Evolutionary conservation across 2,329 filamentous ascomycete species (phyloP).

Genomic region (Mollisiaceae sp.): DNA sequence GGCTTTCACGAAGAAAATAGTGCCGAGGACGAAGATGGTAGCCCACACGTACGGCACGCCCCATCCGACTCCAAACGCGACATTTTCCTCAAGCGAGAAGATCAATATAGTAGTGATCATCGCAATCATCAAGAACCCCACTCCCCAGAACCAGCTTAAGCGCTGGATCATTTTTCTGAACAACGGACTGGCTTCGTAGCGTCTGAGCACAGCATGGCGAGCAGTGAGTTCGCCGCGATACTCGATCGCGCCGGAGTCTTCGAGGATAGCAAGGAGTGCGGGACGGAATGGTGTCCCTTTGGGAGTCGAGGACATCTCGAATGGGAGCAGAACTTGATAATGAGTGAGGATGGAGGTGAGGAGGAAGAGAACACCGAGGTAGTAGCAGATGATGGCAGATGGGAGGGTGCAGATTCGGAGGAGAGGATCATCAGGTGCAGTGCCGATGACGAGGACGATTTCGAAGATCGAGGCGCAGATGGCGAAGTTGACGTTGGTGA

Average conservation of each 20-base stretch:
- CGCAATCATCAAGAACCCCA: constrained; percentile 17
- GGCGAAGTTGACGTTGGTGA: constrained; percentile 22
- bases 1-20: constrained; percentile 1
- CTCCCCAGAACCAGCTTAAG: constrained; percentile 36
- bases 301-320: constrained; percentile 23
- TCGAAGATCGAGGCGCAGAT: constrained; percentile 23
- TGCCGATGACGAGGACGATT: constrained; percentile 21
- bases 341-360: constrained; percentile 15
- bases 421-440: constrained; percentile 16
- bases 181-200: constrained; percentile 19
- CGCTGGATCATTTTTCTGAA: constrained; percentile 20
- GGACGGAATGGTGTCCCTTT: constrained; percentile 20
- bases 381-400: constrained; percentile 20
- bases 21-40: neutral
- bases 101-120: constrained; percentile 21
- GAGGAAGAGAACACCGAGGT: constrained; percentile 19
- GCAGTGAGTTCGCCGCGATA: constrained; percentile 12
- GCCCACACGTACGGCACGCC: constrained; percentile 23
- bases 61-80: constrained; percentile 27
- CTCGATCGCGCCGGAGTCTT: constrained; percentile 21
- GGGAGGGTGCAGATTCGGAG: constrained; percentile 23
- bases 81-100: constrained; percentile 16
- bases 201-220: constrained; percentile 13
- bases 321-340: constrained; percentile 13
- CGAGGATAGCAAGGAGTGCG: constrained; percentile 18